Evolutionary conservation across 2,329 filamentous ascomycete genomes (phyloP), one percentile per base, ranked within the genome.

Genomic region (Aspergillus fumigatiaffinis): DNA sequence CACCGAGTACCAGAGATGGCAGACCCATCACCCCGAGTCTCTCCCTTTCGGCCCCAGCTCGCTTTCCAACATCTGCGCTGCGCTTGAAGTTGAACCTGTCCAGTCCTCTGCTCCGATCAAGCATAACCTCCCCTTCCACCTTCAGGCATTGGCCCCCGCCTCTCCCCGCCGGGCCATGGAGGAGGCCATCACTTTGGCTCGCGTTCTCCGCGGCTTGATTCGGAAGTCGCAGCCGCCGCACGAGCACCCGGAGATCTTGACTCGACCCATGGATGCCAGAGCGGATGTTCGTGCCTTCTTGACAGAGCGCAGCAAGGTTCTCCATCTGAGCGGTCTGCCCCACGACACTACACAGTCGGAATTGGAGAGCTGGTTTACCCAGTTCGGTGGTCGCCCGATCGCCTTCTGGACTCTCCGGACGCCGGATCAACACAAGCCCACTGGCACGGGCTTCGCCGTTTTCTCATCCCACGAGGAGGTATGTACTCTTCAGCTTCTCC

Each of bases 381-480:
- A 99, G 76, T 99, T 96, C 72, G 94, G 94, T 63, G 94, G 94
- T 51, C 90, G 94, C 47, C 94, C 94, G 29, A 99, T 99, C 78
- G 94, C 94, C 21, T 99, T 99, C 79, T 99, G 94, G 94, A 99
- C 94, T 20, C 84, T 99, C 52, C 90, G 93, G 61, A 99, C 94
- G 14, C 94, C 94, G 3, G 94, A 99, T 77, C 94, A 97, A 79
- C 94, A 97, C 79, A 99, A 99, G 82, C 94, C 94, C n/a, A 99
- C 94, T 9, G 94, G 94, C 47, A 96, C 93, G 54, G 94, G 94
- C 54, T 99, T 99, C 76, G 94, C 94, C 51, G 93, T 99, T 56
- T 99, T 99, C 73, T 97, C 94, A 62, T 97, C 93, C 50, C 94
- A 99, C 72, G 94, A 99, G 82, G 94, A 99, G 87, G 92, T 96